A percentile compares a stretch with the other conserved stretches of the same genome.
These are phyloP conservation scores for Phallus indusiatus DNA, from an alignment of 768 basidiomycete genomes.

Conservation along the genomic window DNA sequence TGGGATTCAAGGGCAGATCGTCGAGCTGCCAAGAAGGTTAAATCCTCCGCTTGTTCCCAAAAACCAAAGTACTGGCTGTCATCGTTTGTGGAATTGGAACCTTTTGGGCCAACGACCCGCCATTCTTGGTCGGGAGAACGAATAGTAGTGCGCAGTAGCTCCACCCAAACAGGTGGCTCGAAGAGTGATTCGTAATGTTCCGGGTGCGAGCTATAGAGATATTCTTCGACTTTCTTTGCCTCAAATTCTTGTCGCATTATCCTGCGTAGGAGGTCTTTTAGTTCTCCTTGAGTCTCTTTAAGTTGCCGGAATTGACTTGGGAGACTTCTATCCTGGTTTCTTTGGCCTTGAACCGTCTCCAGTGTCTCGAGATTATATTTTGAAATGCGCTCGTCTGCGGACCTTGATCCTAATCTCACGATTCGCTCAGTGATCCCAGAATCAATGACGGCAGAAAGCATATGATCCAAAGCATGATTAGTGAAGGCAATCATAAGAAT, in stretches of 20 bases:
- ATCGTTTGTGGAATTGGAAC: slow-evolving; percentile 15
- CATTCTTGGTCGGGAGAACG: slow-evolving; percentile 20
- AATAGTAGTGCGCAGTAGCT: slow-evolving; percentile 8
- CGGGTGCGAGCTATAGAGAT: slow-evolving; percentile 36
- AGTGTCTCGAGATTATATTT: slow-evolving; percentile 51
- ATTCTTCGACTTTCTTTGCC: slow-evolving; percentile 29
- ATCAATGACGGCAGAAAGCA: slow-evolving; percentile 57
- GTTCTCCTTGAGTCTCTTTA: slow-evolving; percentile 36
- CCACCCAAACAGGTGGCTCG: slow-evolving; percentile 41
- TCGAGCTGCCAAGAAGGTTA: slow-evolving; percentile 32
- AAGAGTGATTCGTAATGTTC: slow-evolving; percentile 36
- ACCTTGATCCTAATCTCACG: slow-evolving; percentile 60
- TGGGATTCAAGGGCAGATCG: too few relatives aligned
- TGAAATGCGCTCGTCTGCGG: slow-evolving; percentile 49
- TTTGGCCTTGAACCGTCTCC: slow-evolving; percentile 35
- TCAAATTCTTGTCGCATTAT: slow-evolving; percentile 36
- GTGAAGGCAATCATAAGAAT: slow-evolving; percentile 52
- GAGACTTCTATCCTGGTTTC: slow-evolving; percentile 30
- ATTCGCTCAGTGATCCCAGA: slow-evolving; percentile 51
- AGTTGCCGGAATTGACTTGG: slow-evolving; percentile 27
- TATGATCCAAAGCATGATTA: slow-evolving; percentile 72
- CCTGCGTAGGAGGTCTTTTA: slow-evolving; percentile 19
- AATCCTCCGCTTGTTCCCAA: slow-evolving; percentile 40
- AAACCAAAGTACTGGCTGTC: slow-evolving; percentile 35
- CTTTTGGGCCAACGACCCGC: slow-evolving; percentile 23